Percentiles rank a stretch among this genome's conserved stretches.
These are phyloP conservation scores for Salix suchowensis DNA, from an alignment of 345 rosid species.

Conservation along the genomic window DNA sequence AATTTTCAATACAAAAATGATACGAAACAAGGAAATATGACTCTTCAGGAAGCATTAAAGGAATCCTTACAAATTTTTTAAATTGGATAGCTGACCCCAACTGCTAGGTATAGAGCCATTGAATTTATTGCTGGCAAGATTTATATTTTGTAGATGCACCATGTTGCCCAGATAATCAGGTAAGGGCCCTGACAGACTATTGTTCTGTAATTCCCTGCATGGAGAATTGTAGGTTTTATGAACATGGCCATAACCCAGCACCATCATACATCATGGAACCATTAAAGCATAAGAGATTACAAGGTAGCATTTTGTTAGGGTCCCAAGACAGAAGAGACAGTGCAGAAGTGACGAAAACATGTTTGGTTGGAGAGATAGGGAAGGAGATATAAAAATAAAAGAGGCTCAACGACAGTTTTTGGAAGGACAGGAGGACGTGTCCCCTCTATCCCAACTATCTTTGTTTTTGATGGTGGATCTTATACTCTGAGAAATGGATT, in stretches of 20 bases:
- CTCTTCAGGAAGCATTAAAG: background rate
- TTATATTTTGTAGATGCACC: constrained; percentile 53
- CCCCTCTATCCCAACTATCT: no score
- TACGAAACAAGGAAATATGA: background rate
- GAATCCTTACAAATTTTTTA: constrained; percentile 59
- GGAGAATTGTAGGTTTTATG: constrained; percentile 1
- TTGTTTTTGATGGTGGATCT: no score
- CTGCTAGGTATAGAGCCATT: constrained; percentile 60
- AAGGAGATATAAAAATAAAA: no score
- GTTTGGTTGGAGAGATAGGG: no score
- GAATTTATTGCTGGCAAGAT: constrained; percentile 75
- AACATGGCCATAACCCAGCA: background rate
- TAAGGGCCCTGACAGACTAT: constrained; percentile 58
- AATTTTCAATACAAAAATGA: background rate
- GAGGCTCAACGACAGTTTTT: no score
- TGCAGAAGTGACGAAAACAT: no score
- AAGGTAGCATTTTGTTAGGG: no score
- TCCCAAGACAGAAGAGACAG: no score
- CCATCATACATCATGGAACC: background rate
- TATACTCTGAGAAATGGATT: background rate
- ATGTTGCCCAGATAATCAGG: constrained; percentile 67
- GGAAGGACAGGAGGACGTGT: no score
- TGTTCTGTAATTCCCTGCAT: constrained; percentile 85
- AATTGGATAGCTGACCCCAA: constrained; percentile 66
- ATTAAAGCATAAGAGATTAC: no score